Conservation (phyloP, 345 rosid genomes). For the Moricandia moricandioides region DNA sequence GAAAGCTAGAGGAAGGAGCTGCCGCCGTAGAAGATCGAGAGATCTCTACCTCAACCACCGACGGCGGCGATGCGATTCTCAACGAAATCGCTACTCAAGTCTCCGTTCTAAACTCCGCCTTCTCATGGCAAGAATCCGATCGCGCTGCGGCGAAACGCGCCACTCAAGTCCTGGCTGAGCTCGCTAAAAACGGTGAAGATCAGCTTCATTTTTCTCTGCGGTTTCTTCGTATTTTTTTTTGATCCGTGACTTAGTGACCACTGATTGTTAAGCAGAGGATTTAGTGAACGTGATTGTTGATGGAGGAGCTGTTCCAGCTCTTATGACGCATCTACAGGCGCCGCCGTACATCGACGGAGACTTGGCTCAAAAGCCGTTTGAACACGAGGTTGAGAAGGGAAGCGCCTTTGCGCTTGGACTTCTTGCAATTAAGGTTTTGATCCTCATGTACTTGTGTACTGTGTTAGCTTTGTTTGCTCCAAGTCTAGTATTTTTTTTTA, state of each 20-base stretch:
- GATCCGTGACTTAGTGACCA: slow-evolving; percentile 27
- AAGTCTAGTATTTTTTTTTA: slow-evolving; percentile 1
- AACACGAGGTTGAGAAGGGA: slow-evolving; percentile 98
- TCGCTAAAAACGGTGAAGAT: slow-evolving; percentile 84
- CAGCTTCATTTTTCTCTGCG: slow-evolving; percentile 15
- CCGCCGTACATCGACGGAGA: slow-evolving; percentile 64
- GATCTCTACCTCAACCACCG: slow-evolving; percentile 60
- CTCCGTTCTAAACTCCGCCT: slow-evolving; percentile 56
- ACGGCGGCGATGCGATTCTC: slow-evolving; percentile 58
- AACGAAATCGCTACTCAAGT: slow-evolving; percentile 74
- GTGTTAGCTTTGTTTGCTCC: slow-evolving; percentile 3
- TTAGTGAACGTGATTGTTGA: slow-evolving; percentile 93
- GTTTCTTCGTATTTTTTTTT: slow-evolving; percentile 6
- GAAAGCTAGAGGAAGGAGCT: slow-evolving; percentile 81
- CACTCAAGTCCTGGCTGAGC: slow-evolving; percentile 94
- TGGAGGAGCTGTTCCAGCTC: slow-evolving; percentile 91
- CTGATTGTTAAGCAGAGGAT: slow-evolving; percentile 63
- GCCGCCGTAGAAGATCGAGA: slow-evolving; percentile 46
- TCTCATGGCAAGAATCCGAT: slow-evolving; percentile 90
- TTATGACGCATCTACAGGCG: slow-evolving; percentile 85
- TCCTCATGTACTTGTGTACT: not conserved
- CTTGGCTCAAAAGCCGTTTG: slow-evolving; percentile 56
- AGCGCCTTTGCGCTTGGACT: slow-evolving; percentile 96
- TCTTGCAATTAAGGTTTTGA: slow-evolving; percentile 85
- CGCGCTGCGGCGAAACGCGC: slow-evolving; percentile 96